phyloP scores from a whole-genome alignment of 768 basidiomycete genomes.

The Melanogaster broomeanus region DNA sequence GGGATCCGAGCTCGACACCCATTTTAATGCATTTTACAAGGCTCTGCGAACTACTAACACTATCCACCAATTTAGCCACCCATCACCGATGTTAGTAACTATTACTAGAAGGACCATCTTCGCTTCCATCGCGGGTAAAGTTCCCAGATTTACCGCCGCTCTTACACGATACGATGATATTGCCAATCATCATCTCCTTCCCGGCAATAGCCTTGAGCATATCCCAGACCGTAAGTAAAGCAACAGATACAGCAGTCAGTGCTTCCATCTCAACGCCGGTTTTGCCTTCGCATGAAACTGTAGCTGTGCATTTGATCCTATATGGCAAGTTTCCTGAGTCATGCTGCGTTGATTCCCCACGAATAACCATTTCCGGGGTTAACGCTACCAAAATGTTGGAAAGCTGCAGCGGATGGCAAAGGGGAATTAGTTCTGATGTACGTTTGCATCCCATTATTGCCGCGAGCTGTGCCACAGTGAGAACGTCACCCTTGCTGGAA shows the following conservation, averaged over 20 bases:
- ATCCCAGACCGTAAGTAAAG: conserved; percentile 85
- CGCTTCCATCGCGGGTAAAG: conserved; percentile 42
- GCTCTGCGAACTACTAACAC: too few relatives aligned
- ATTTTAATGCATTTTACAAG: too few relatives aligned
- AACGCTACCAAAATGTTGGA: conserved; percentile 70
- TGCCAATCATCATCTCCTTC: conserved; percentile 79
- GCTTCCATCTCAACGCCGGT: conserved; percentile 96
- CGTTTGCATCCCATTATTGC: conserved; percentile 88
- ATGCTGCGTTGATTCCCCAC: neutral
- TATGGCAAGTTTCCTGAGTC: conserved; percentile 27
- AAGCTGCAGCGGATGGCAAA: conserved; percentile 83
- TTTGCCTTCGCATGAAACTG: conserved; percentile 74
- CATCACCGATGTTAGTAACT: too few relatives aligned
- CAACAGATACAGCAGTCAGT: conserved; percentile 77
- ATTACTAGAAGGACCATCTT: neutral
- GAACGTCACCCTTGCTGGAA: conserved; percentile 64
- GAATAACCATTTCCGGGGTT: conserved; percentile 40
- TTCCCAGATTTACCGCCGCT: conserved; percentile 75
- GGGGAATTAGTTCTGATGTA: conserved; percentile 80
- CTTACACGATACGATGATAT: conserved; percentile 66
- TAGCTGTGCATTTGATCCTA: conserved; percentile 64
- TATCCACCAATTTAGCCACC: too few relatives aligned
- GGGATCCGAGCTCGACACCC: too few relatives aligned
- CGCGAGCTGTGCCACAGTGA: conserved; percentile 80
- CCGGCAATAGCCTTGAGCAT: conserved; percentile 93